These are phyloP conservation scores for Aspergillus sp. DNA, from an alignment of 2,329 filamentous ascomycete genomes.

Conservation along the genomic window DNA sequence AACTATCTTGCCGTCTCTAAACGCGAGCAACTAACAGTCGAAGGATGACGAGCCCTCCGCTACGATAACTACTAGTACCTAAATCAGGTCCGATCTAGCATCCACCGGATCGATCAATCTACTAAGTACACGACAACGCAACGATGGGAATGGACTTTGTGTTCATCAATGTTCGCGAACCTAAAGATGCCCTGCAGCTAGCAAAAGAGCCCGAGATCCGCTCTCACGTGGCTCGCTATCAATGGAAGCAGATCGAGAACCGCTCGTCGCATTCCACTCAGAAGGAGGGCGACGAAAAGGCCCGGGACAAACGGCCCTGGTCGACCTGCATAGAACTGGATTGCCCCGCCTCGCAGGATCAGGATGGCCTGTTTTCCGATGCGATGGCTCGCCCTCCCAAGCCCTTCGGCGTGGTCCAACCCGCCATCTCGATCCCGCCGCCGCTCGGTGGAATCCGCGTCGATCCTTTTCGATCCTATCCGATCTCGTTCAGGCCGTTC, in stretches of 20 bases:
- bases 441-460: slow-evolving; percentile 26
- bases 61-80: no score
- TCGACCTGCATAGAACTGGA: neutral
- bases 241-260: slow-evolving; percentile 20
- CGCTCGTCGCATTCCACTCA: neutral
- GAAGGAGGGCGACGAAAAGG: neutral
- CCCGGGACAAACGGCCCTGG: neutral
- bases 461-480: slow-evolving; percentile 37
- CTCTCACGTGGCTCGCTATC: slow-evolving; percentile 27
- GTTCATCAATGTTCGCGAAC: slow-evolving; percentile 28
- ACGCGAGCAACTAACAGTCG: neutral
- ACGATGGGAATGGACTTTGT: slow-evolving; percentile 17
- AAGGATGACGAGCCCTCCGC: neutral
- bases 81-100: no score
- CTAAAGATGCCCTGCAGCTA: slow-evolving; percentile 25
- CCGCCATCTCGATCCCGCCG: slow-evolving; percentile 10
- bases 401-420: neutral
- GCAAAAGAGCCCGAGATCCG: slow-evolving; percentile 25
- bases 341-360: neutral
- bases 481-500: slow-evolving; percentile 36
- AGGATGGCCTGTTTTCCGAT: neutral
- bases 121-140: neutral
- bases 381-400: neutral
- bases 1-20: neutral
- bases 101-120: neutral